phyloP scores from a whole-genome alignment of 306 rosid genomes.

The Potentilla sterilis region DNA sequence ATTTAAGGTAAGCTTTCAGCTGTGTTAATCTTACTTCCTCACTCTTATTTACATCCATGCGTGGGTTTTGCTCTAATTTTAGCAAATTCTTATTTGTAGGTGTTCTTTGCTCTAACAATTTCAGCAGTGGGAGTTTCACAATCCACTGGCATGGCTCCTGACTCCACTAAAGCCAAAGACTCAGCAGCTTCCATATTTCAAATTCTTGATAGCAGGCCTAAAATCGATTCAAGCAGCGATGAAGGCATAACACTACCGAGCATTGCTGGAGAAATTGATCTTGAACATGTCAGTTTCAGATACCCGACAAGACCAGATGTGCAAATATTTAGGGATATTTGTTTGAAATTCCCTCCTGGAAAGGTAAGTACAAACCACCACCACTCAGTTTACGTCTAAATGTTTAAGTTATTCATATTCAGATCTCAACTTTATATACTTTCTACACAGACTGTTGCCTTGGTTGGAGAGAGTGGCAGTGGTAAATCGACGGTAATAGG shows the following conservation, averaged over 20 bases:
- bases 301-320: slow-evolving; percentile 76
- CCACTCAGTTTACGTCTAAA: neutral
- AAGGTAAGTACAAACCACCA: slow-evolving; percentile 45
- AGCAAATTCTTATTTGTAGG: slow-evolving; percentile 34
- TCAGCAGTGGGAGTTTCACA: slow-evolving; percentile 74
- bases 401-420: neutral
- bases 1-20: slow-evolving; percentile 54
- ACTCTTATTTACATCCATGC: neutral
- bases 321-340: slow-evolving; percentile 63
- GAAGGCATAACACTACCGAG: slow-evolving; percentile 43
- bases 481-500: slow-evolving; percentile 83
- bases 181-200: slow-evolving; percentile 73
- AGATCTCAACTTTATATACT: neutral
- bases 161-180: slow-evolving; percentile 76
- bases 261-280: slow-evolving; percentile 53
- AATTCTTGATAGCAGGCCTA: slow-evolving; percentile 68
- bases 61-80: slow-evolving; percentile 15
- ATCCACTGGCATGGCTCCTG: slow-evolving; percentile 64
- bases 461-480: slow-evolving; percentile 95
- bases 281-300: slow-evolving; percentile 56
- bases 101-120: slow-evolving; percentile 73
- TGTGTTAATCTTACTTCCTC: neutral
- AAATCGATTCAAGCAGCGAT: slow-evolving; percentile 60
- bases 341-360: slow-evolving; percentile 63
- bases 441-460: slow-evolving; percentile 62